Conservation (phyloP, 164 flowering plant species). For the Piper betle region DNA sequence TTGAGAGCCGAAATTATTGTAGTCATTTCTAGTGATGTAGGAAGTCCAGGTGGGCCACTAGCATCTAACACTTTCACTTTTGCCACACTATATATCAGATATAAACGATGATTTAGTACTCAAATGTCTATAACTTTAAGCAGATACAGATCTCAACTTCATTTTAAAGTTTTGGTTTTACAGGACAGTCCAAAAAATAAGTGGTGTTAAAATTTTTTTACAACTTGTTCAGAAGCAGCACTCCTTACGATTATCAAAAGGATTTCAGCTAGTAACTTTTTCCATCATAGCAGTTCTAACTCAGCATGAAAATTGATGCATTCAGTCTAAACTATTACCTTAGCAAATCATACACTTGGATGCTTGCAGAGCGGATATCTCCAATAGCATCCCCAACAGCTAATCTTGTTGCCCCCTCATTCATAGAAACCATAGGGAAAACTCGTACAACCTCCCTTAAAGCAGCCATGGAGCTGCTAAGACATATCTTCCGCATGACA, state of each 20-base stretch:
- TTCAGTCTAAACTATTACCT: conserved; percentile 31
- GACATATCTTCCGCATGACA: conserved; percentile 81
- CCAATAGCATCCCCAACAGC: conserved; percentile 93
- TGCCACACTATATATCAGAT: conserved; percentile 33
- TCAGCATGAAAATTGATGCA: not conserved
- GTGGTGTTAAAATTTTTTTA: too few species aligned
- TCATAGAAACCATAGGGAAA: conserved; percentile 83
- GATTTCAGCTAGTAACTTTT: too few species aligned
- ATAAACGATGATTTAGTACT: too few species aligned
- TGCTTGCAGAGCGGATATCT: conserved; percentile 45
- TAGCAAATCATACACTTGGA: conserved; percentile 84
- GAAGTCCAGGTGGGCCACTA: conserved; percentile 94
- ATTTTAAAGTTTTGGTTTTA: not conserved
- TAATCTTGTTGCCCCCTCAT: conserved; percentile 55
- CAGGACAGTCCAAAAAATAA: too few species aligned
- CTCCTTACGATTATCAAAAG: too few species aligned
- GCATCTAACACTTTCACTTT: conserved; percentile 88
- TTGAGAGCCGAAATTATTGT: conserved; percentile 64
- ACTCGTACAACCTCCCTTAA: conserved; percentile 69
- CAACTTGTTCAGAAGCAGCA: too few species aligned
- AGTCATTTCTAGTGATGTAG: conserved; percentile 44
- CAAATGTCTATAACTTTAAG: not conserved
- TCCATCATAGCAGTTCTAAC: not conserved
- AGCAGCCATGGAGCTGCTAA: conserved; percentile 60
- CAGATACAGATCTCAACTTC: not conserved